A percentile compares a stretch with the other conserved stretches of the same genome.
These are phyloP conservation scores for Phyllachora maydis DNA, from an alignment of 2,329 filamentous ascomycete genomes.

Conservation along the genomic window DNA sequence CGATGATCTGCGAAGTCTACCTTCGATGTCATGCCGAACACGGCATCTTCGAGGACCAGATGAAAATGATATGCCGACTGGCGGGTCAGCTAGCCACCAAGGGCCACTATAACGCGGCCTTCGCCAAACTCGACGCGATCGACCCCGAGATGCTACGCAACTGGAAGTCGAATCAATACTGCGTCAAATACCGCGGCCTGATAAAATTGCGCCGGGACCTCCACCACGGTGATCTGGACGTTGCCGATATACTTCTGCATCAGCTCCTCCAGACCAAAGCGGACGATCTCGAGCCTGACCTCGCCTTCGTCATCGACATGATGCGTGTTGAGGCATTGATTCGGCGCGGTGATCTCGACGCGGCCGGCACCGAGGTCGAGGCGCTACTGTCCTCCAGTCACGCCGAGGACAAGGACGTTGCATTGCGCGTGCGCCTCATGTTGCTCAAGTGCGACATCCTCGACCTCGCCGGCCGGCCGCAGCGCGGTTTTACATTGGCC, in stretches of 20 bases:
- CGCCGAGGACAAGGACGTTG: constrained; percentile 21
- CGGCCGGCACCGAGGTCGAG: constrained; percentile 26
- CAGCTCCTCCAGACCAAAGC: constrained; percentile 29
- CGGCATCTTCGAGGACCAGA: constrained; percentile 49
- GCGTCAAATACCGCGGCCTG: constrained; percentile 44
- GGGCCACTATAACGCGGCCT: constrained; percentile 52
- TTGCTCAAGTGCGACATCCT: constrained; percentile 54
- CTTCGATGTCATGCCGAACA: constrained; percentile 45
- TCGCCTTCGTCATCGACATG: constrained; percentile 26
- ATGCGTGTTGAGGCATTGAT: constrained; percentile 29
- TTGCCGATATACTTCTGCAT: constrained; percentile 25
- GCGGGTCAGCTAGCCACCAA: constrained; percentile 44
- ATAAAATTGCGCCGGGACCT: constrained; percentile 44
- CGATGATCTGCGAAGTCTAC: constrained; percentile 50
- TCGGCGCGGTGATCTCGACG: constrained; percentile 23
- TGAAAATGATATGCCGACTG: constrained; percentile 53
- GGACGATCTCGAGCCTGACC: constrained; percentile 18
- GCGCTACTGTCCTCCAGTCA: constrained; percentile 7
- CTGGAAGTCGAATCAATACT: constrained; percentile 59
- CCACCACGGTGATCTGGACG: constrained; percentile 29
- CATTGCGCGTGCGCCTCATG: constrained; percentile 49
- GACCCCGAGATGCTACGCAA: constrained; percentile 24
- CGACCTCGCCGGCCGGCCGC: constrained; percentile 43
- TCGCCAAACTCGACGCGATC: constrained; percentile 18
- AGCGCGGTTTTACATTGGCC: constrained; percentile 57